phyloP scores from a whole-genome alignment of 2,329 filamentous ascomycete genomes.

The Ceratocystis lukuohia region DNA sequence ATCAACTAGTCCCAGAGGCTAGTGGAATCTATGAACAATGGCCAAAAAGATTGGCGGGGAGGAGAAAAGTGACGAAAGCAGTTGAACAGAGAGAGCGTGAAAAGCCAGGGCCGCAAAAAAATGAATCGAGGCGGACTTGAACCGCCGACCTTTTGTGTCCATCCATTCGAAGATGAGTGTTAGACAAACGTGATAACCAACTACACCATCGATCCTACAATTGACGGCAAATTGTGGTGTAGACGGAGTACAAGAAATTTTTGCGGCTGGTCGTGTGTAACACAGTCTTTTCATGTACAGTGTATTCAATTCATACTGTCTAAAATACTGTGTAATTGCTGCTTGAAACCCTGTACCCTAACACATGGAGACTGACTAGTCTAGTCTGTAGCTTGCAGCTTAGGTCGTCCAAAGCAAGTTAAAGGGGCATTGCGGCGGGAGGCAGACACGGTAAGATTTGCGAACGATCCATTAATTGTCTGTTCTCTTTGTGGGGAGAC shows the following conservation, averaged over 20 bases:
- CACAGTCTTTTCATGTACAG: not conserved
- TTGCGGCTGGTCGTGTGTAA: not conserved
- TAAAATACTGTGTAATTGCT: not conserved
- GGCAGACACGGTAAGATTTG: too few relatives aligned
- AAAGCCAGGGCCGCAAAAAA: not conserved
- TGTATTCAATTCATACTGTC: not conserved
- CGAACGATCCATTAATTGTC: too few relatives aligned
- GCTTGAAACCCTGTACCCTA: not conserved
- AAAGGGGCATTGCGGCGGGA: too few relatives aligned
- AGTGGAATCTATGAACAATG: not conserved
- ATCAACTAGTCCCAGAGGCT: not conserved
- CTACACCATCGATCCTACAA: conserved; percentile 12
- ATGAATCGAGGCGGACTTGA: conserved; percentile 11
- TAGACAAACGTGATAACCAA: not conserved
- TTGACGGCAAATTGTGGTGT: not conserved
- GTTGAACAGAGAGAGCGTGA: not conserved
- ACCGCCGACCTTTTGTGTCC: too few relatives aligned
- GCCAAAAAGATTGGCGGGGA: not conserved
- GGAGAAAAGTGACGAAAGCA: not conserved
- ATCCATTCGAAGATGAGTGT: too few relatives aligned
- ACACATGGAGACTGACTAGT: not conserved
- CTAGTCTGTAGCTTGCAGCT: not conserved
- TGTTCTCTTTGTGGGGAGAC: too few relatives aligned
- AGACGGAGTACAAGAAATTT: not conserved
- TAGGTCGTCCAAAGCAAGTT: too few relatives aligned